Evolutionary conservation across 495 filamentous ascomycete genomes (phyloP).

Genomic region (Penicillium parvum): DNA sequence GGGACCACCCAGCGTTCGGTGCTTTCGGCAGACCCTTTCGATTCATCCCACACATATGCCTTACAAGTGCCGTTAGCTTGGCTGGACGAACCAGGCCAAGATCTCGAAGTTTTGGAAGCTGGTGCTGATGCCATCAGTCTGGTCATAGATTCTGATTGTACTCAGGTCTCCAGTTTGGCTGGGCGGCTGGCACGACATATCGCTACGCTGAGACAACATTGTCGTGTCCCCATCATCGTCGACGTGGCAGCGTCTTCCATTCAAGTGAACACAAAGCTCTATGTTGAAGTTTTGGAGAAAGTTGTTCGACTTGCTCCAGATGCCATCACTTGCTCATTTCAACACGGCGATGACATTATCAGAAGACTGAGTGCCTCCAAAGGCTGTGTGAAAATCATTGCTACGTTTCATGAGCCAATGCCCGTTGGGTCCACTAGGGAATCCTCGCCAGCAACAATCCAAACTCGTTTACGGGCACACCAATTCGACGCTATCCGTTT

Average conservation of each 20-base stretch:
- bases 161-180: background rate
- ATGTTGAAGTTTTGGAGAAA: slow-evolving; percentile 7
- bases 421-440: slow-evolving; percentile 5
- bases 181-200: slow-evolving; percentile 14
- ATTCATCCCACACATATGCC: slow-evolving; percentile 48
- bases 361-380: slow-evolving; percentile 5
- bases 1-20: slow-evolving; percentile 12
- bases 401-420: background rate
- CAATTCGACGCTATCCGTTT: slow-evolving; percentile 14
- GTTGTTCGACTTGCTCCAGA: slow-evolving; percentile 22
- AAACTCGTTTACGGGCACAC: background rate
- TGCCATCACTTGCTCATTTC: slow-evolving; percentile 11
- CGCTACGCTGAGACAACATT: slow-evolving; percentile 14
- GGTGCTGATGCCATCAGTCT: slow-evolving; percentile 59
- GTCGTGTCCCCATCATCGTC: slow-evolving; percentile 20
- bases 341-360: background rate
- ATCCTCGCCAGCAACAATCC: background rate
- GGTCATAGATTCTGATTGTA: slow-evolving; percentile 39
- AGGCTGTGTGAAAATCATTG: slow-evolving; percentile 10
- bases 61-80: slow-evolving; percentile 50
- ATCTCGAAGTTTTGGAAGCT: slow-evolving; percentile 55
- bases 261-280: background rate
- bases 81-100: slow-evolving; percentile 41
- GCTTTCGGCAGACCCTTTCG: slow-evolving; percentile 12
- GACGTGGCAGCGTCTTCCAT: slow-evolving; percentile 7